Conservation (phyloP, 768 basidiomycete species). For the Boletus barrowsii region DNA sequence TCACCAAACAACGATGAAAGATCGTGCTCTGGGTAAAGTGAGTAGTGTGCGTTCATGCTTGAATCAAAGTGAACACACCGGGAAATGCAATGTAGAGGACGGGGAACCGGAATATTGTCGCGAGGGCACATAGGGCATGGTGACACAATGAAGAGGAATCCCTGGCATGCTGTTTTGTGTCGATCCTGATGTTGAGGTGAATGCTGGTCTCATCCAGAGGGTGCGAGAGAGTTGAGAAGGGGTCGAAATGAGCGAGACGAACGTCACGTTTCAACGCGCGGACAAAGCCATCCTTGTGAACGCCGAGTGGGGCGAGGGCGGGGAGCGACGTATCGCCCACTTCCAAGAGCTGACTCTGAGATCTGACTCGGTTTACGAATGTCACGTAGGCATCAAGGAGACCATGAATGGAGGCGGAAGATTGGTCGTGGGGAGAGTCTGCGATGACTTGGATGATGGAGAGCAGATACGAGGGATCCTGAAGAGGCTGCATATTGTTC, state of each 20-base stretch:
- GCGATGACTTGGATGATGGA: slow-evolving; percentile 47
- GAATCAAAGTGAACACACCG: slow-evolving; percentile 37
- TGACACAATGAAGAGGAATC: slow-evolving; percentile 49
- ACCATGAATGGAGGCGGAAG: slow-evolving; percentile 47
- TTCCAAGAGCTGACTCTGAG: slow-evolving; percentile 8
- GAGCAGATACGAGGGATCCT: slow-evolving; percentile 30
- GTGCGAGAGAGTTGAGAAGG: slow-evolving; percentile 18
- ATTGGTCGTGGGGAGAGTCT: slow-evolving; percentile 41
- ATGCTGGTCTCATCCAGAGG: slow-evolving; percentile 2
- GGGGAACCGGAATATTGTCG: slow-evolving; percentile 49
- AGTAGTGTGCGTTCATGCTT: not conserved
- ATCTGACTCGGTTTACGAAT: slow-evolving; percentile 44
- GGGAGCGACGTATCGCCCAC: slow-evolving; percentile 3
- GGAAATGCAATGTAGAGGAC: slow-evolving; percentile 45
- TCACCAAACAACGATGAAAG: slow-evolving; percentile 44
- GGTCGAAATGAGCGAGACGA: slow-evolving; percentile 38
- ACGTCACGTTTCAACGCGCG: slow-evolving; percentile 53
- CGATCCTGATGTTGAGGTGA: slow-evolving; percentile 23
- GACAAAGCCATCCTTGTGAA: slow-evolving; percentile 34
- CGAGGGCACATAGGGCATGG: slow-evolving; percentile 49
- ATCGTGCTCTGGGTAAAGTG: slow-evolving; percentile 36
- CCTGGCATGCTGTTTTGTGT: slow-evolving; percentile 39
- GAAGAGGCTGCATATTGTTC: not conserved
- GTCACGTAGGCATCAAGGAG: slow-evolving; percentile 60
- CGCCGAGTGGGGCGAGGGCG: slow-evolving; percentile 31